A percentile compares a stretch with the other conserved stretches of the same genome.
These are phyloP conservation scores for Cladosporium sp. DNA, from an alignment of 2,329 filamentous ascomycete species.

Conservation along the genomic window DNA sequence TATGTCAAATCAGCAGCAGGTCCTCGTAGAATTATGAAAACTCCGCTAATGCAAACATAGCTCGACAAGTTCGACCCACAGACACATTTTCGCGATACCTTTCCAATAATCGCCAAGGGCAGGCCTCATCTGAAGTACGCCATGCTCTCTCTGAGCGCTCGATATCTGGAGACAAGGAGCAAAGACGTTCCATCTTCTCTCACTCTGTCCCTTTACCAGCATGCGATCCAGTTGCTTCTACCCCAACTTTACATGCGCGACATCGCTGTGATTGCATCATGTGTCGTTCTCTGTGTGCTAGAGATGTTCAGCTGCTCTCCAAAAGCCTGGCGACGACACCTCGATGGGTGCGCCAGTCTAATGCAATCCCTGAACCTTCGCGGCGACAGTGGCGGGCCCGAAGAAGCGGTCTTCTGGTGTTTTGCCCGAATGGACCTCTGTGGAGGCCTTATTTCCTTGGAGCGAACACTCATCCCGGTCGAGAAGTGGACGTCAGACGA, in stretches of 20 bases:
- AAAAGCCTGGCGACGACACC: slow-evolving; percentile 47
- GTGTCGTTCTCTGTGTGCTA: slow-evolving; percentile 40
- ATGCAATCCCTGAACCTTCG: slow-evolving; percentile 46
- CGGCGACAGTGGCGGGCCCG: slow-evolving; percentile 44
- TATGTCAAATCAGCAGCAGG: neutral
- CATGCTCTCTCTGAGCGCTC: slow-evolving; percentile 47
- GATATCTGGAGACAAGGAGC: slow-evolving; percentile 46
- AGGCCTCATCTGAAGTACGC: slow-evolving; percentile 42
- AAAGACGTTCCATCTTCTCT: slow-evolving; percentile 39
- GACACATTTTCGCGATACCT: slow-evolving; percentile 45
- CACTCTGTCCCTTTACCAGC: slow-evolving; percentile 48
- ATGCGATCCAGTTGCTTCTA: slow-evolving; percentile 40
- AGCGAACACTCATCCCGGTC: slow-evolving; percentile 43
- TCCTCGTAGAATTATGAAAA: neutral
- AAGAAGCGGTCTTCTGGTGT: slow-evolving; percentile 52
- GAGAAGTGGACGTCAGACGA: slow-evolving; percentile 41
- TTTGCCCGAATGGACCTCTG: slow-evolving; percentile 53
- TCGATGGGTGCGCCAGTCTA: slow-evolving; percentile 50
- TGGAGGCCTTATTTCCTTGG: slow-evolving; percentile 48
- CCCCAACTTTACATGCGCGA: slow-evolving; percentile 38
- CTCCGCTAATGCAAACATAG: slow-evolving; percentile 16
- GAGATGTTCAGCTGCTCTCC: slow-evolving; percentile 43
- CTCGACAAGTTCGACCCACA: slow-evolving; percentile 52
- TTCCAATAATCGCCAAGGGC: slow-evolving; percentile 42
- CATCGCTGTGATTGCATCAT: slow-evolving; percentile 40